Conservation (phyloP, 2,329 filamentous ascomycete species). For the Trichoderma afroharzianum region DNA sequence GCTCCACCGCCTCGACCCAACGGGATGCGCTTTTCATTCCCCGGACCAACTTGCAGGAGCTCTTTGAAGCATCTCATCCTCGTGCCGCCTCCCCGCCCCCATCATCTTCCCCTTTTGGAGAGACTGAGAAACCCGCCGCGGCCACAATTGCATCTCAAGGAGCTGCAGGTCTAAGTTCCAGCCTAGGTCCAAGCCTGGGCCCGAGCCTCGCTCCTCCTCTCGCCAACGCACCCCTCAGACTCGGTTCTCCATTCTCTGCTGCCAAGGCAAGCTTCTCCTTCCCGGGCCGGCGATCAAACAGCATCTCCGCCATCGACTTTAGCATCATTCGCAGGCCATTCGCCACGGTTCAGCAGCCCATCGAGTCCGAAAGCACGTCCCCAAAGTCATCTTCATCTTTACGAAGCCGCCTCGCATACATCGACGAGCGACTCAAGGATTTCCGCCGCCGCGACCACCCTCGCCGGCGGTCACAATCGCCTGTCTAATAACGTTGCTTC, state of each 20-base stretch:
- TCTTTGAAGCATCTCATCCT: slow-evolving; percentile 34
- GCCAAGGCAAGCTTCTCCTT: slow-evolving; percentile 54
- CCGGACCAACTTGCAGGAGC: slow-evolving; percentile 40
- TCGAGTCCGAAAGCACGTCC: slow-evolving; percentile 33
- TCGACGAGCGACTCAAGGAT: slow-evolving; percentile 56
- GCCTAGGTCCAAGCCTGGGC: neutral
- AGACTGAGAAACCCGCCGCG: neutral
- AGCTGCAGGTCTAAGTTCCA: neutral
- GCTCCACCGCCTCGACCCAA: slow-evolving; percentile 32
- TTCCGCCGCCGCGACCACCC: slow-evolving; percentile 44
- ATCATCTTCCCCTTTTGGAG: neutral
- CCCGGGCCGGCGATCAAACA: slow-evolving; percentile 53
- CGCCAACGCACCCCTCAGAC: slow-evolving; percentile 41
- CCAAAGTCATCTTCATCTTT: slow-evolving; percentile 41
- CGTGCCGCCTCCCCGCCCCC: neutral
- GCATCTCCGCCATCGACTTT: slow-evolving; percentile 43
- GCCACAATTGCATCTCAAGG: neutral
- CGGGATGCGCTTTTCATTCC: slow-evolving; percentile 40
- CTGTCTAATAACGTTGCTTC: neutral
- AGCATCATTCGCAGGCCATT: slow-evolving; percentile 49
- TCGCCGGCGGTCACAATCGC: slow-evolving; percentile 48
- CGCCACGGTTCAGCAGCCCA: slow-evolving; percentile 52
- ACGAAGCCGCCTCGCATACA: slow-evolving; percentile 52
- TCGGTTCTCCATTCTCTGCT: slow-evolving; percentile 58
- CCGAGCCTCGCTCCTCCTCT: slow-evolving; percentile 29